A percentile compares a stretch with the other conserved stretches of the same genome.
Evolutionary conservation across 1,139 yeast genomes (phyloP).

Genomic region (Yamadazyma oceani): DNA sequence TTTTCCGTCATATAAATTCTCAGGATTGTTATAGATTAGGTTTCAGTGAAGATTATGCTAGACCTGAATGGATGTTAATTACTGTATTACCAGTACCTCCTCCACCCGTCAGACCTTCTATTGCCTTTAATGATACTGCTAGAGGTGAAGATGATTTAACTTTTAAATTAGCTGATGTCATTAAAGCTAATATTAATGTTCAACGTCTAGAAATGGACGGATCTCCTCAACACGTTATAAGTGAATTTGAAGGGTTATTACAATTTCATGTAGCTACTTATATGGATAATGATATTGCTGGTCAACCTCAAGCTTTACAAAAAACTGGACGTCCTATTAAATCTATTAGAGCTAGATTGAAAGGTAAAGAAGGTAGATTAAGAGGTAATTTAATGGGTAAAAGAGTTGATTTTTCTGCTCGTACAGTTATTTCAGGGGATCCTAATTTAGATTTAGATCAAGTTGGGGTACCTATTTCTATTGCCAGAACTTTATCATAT

Average conservation of each 20-base stretch:
- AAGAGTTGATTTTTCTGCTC: slow-evolving; percentile 98
- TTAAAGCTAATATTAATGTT: slow-evolving; percentile 94
- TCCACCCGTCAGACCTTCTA: slow-evolving; percentile 98
- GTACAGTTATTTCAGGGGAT: slow-evolving; percentile 99
- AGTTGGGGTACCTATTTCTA: slow-evolving; percentile 97
- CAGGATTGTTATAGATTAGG: slow-evolving; percentile 85
- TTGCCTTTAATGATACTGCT: slow-evolving; percentile 97
- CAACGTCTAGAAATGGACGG: slow-evolving; percentile 97
- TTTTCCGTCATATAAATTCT: slow-evolving; percentile 85
- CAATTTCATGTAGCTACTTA: slow-evolving; percentile 99
- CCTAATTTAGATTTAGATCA: slow-evolving; percentile 97
- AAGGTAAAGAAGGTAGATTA: slow-evolving; percentile 98
- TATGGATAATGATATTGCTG: slow-evolving; percentile 99
- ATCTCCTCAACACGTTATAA: slow-evolving; percentile 96
- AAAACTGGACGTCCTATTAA: slow-evolving; percentile 98
- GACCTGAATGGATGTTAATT: slow-evolving; percentile 98
- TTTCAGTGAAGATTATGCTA: slow-evolving; percentile 90
- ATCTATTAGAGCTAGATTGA: slow-evolving; percentile 96
- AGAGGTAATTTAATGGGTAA: slow-evolving; percentile 99
- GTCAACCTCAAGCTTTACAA: slow-evolving; percentile 98
- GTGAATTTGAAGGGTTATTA: slow-evolving; percentile 91
- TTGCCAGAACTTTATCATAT: slow-evolving; percentile 91
- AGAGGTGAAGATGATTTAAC: slow-evolving; percentile 99
- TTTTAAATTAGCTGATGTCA: slow-evolving; percentile 92
- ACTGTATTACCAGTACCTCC: slow-evolving; percentile 99